These are phyloP conservation scores for Daldinia eschscholtzii DNA, from an alignment of 2,329 filamentous ascomycete species.

Conservation along the genomic window DNA sequence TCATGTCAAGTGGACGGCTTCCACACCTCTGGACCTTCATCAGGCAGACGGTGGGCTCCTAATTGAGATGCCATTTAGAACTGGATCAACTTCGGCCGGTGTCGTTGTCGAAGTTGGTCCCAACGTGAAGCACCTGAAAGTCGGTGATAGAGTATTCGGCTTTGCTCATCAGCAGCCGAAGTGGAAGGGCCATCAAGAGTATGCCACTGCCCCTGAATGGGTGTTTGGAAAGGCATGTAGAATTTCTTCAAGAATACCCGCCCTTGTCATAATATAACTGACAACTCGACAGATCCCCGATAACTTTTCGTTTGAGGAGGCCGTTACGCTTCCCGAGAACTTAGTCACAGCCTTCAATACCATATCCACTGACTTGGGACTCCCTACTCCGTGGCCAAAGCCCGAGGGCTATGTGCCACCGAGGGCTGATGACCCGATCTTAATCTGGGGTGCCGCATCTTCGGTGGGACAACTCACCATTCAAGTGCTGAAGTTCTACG, in stretches of 20 bases:
- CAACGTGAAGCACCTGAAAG: constrained; percentile 57
- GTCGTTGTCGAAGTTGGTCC: constrained; percentile 65
- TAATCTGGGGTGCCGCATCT: constrained; percentile 66
- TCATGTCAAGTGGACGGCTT: constrained; percentile 69
- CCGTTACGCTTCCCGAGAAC: constrained; percentile 66
- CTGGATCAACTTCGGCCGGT: constrained; percentile 66
- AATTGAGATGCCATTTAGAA: constrained; percentile 61
- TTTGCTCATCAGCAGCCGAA: constrained; percentile 63
- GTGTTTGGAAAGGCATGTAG: constrained; percentile 58
- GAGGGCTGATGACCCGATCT: constrained; percentile 55
- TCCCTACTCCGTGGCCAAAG: constrained; percentile 70
- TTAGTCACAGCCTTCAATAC: constrained; percentile 71
- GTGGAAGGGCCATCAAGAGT: constrained; percentile 69
- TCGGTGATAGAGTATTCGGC: constrained; percentile 69
- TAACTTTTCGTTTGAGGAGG: constrained; percentile 45
- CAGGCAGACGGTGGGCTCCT: constrained; percentile 71
- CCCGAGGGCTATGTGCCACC: constrained; percentile 57
- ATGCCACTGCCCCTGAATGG: constrained; percentile 64
- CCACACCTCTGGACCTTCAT: constrained; percentile 72
- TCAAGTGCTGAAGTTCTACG: constrained; percentile 65
- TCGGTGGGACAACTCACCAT: constrained; percentile 65
- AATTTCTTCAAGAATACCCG: neutral
- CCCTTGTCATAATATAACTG: constrained; percentile 9
- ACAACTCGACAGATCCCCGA: constrained; percentile 42
- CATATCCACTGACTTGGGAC: constrained; percentile 62